A percentile compares a stretch with the other conserved stretches of the same genome.
phyloP scores from a whole-genome alignment of 2,329 filamentous ascomycete species.

The Leptographium wingfieldii region DNA sequence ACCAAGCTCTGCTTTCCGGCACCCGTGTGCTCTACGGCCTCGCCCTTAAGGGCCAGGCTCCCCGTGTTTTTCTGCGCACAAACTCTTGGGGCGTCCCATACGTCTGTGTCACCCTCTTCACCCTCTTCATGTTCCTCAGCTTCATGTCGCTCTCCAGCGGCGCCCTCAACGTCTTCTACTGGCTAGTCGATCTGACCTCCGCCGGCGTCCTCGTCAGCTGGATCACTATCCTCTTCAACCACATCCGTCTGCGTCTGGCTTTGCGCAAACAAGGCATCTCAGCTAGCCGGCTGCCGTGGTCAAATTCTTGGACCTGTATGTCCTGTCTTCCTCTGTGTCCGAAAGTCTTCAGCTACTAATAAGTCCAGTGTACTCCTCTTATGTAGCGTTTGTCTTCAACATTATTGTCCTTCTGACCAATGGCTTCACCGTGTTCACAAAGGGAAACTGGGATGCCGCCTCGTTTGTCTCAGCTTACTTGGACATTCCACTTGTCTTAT shows the following conservation, averaged over 20 bases:
- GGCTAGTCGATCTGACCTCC: slow-evolving; percentile 59
- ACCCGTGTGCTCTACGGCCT: slow-evolving; percentile 48
- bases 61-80: slow-evolving; percentile 40
- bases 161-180: slow-evolving; percentile 53
- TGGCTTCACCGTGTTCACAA: slow-evolving; percentile 56
- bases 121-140: slow-evolving; percentile 41
- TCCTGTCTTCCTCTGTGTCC: slow-evolving; percentile 1
- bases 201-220: slow-evolving; percentile 60
- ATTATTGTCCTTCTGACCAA: slow-evolving; percentile 52
- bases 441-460: slow-evolving; percentile 37
- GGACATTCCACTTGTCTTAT: slow-evolving; percentile 37
- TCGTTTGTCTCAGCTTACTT: slow-evolving; percentile 54
- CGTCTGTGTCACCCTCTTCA: slow-evolving; percentile 29
- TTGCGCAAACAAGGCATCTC: slow-evolving; percentile 37
- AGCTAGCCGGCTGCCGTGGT: slow-evolving; percentile 41
- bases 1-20: slow-evolving; percentile 49
- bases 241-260: slow-evolving; percentile 48
- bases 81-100: slow-evolving; percentile 43
- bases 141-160: slow-evolving; percentile 44
- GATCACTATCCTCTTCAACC: slow-evolving; percentile 51
- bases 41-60: slow-evolving; percentile 46
- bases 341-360: slow-evolving; percentile 11
- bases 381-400: slow-evolving; percentile 14
- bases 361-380: slow-evolving; percentile 26
- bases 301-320: slow-evolving; percentile 49